phyloP scores from a whole-genome alignment of 2,329 filamentous ascomycete species.

The Colletotrichum euphorbiae region DNA sequence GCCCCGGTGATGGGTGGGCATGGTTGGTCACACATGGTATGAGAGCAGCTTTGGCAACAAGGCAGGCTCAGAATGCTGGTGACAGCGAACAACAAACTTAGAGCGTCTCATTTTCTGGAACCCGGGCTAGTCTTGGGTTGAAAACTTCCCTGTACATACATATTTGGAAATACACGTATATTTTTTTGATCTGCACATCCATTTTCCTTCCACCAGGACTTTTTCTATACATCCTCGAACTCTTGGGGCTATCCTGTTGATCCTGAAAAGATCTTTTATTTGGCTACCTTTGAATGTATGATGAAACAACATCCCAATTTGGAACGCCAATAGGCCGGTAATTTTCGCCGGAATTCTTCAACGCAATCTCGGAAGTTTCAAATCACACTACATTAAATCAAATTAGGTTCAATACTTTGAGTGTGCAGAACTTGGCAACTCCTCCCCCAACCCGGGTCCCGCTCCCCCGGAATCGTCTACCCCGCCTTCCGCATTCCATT shows the following conservation, averaged over 20 bases:
- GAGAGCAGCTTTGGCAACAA: background rate
- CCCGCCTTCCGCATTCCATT: background rate
- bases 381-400: background rate
- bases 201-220: background rate
- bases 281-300: background rate
- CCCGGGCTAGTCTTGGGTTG: slow-evolving; percentile 1
- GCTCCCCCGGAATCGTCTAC: background rate
- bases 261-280: too few species aligned
- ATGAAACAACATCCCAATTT: too few species aligned
- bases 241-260: too few species aligned
- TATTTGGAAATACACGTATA: slow-evolving; percentile 9
- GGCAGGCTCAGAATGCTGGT: background rate
- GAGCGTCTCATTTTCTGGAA: background rate
- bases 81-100: background rate
- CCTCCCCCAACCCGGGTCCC: accelerated
- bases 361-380: background rate
- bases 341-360: background rate
- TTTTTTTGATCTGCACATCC: slow-evolving; percentile 11
- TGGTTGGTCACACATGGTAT: background rate
- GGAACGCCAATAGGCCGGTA: background rate
- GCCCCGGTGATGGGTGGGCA: background rate
- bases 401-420: background rate
- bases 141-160: slow-evolving; percentile 32
- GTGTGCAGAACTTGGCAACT: background rate
- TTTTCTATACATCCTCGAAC: too few species aligned